Percentiles rank a stretch among this genome's conserved stretches.
Evolutionary conservation across 139 green algal genomes (phyloP).

Genomic region (Chlorella sp.): DNA sequence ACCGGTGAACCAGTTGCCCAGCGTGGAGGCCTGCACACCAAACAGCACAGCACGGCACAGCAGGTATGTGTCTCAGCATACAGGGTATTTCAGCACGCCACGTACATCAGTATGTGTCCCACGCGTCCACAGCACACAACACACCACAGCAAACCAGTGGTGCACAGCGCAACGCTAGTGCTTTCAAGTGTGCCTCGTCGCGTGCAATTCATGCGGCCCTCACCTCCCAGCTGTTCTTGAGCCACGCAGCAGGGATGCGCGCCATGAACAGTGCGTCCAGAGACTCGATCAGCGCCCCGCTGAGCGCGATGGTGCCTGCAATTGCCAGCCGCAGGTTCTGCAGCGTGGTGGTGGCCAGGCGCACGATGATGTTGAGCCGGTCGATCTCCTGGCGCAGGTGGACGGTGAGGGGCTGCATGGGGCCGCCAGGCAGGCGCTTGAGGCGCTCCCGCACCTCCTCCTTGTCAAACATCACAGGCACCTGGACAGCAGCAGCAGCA

Average conservation of each 20-base stretch:
- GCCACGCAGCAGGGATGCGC: slow-evolving; percentile 72
- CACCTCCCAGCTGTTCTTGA: slow-evolving; percentile 78
- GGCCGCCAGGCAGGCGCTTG: slow-evolving; percentile 70
- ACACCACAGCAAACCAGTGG: too few species aligned
- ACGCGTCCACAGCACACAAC: too few species aligned
- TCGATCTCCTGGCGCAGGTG: slow-evolving; percentile 94
- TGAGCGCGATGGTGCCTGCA: slow-evolving; percentile 82
- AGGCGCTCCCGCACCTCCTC: slow-evolving; percentile 83
- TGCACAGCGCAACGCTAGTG: too few species aligned
- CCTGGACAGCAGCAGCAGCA: too few species aligned
- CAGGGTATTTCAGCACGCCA: too few species aligned
- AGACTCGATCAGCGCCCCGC: slow-evolving; percentile 64
- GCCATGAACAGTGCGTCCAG: slow-evolving; percentile 84
- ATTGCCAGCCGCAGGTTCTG: slow-evolving; percentile 83
- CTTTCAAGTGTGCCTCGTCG: too few species aligned
- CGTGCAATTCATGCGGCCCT: too few species aligned
- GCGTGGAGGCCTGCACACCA: slow-evolving; percentile 50
- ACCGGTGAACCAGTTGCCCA: slow-evolving; percentile 86
- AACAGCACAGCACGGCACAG: too few species aligned
- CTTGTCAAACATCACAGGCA: slow-evolving; percentile 75
- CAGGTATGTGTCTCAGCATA: too few species aligned
- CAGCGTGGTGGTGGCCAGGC: slow-evolving; percentile 42
- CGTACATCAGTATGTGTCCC: too few species aligned
- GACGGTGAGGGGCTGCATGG: slow-evolving; percentile 76
- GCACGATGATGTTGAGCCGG: slow-evolving; percentile 72